Evolutionary conservation across 2,329 filamentous ascomycete genomes (phyloP).

Genomic region (Helminthosporium solani): DNA sequence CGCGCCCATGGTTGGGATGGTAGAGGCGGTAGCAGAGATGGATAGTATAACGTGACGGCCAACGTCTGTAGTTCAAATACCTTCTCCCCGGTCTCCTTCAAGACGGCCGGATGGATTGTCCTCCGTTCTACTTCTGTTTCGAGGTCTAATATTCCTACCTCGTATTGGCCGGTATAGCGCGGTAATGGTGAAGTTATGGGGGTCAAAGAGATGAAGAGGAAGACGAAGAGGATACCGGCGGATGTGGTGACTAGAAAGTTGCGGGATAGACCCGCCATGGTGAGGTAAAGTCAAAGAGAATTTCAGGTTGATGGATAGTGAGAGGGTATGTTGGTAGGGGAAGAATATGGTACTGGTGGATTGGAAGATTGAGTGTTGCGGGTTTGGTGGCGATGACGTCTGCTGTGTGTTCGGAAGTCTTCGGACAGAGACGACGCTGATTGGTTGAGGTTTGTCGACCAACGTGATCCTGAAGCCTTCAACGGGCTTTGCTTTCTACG

Average conservation of each 20-base stretch:
- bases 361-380: not conserved
- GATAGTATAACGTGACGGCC: constrained; percentile 50
- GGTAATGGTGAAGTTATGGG: constrained; percentile 47
- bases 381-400: not conserved
- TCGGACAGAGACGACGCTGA: not conserved
- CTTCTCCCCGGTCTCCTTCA: constrained; percentile 42
- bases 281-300: not conserved
- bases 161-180: constrained; percentile 44
- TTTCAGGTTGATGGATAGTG: not conserved
- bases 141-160: constrained; percentile 48
- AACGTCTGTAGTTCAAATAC: constrained; percentile 50
- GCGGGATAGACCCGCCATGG: not conserved
- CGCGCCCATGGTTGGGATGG: constrained; percentile 38
- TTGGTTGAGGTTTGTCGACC: not conserved
- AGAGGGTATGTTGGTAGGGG: not conserved
- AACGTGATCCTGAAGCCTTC: too few relatives aligned
- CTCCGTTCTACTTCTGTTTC: constrained; percentile 42
- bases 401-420: not conserved
- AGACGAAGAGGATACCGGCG: constrained; percentile 33
- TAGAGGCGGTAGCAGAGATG: constrained; percentile 31
- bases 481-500: too few relatives aligned
- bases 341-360: not conserved
- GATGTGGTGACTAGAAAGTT: constrained; percentile 29
- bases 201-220: constrained; percentile 43
- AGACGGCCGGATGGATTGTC: constrained; percentile 38